Evolutionary conservation across 73 alveolate genomes (phyloP).

Genomic region (Breviolum minutum): DNA sequence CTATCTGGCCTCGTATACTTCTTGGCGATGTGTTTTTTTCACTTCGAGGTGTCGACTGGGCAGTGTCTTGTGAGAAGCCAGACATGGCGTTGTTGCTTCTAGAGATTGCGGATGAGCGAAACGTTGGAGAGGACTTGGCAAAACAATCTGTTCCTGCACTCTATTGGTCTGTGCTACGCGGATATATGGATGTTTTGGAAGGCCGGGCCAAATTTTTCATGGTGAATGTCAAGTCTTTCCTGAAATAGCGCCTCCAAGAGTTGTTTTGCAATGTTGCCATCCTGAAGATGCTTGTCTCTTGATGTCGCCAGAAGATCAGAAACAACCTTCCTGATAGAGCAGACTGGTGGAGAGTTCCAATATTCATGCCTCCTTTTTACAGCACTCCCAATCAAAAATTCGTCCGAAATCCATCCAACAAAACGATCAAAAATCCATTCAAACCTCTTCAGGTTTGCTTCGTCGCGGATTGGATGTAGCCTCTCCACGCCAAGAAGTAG

Average conservation of each 20-base stretch:
- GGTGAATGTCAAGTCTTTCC: background rate
- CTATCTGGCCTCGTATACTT: background rate
- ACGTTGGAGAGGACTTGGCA: constrained; percentile 48
- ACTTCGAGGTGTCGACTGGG: constrained; percentile 65
- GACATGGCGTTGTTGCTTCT: constrained; percentile 11
- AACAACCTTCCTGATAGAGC: too few species aligned
- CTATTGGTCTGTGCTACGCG: constrained; percentile 53
- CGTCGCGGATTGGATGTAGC: constrained; percentile 64
- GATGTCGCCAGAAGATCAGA: background rate
- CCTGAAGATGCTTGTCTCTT: background rate
- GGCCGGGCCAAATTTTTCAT: background rate
- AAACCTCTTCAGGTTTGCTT: constrained; percentile 25
- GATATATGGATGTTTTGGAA: constrained; percentile 60
- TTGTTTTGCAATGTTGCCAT: background rate
- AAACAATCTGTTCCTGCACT: constrained; percentile 25
- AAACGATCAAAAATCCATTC: background rate
- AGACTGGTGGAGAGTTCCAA: too few species aligned
- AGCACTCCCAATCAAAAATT: too few species aligned
- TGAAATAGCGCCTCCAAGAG: background rate
- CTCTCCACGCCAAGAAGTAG: background rate
- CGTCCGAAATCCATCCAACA: too few species aligned
- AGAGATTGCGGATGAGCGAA: constrained; percentile 20
- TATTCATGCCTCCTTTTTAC: too few species aligned
- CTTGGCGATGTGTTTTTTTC: background rate
- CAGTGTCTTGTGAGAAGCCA: constrained; percentile 46